Evolutionary conservation across 2,329 filamentous ascomycete genomes (phyloP), one percentile per base, ranked within the genome.

Genomic region (Sporothrix variecibatus): DNA sequence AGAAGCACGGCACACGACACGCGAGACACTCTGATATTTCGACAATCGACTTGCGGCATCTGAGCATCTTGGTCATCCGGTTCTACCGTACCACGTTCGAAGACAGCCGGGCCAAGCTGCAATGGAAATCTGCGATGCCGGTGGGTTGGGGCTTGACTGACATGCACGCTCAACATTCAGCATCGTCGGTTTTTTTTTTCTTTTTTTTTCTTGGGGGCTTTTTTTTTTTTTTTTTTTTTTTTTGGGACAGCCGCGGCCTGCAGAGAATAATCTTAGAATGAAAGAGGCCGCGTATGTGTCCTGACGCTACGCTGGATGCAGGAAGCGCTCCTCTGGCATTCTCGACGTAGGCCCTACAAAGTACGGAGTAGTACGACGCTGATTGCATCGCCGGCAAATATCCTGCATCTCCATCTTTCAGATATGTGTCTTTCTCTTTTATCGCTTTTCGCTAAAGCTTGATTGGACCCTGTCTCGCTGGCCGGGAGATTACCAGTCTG

Each of bases 391-490:
- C 43, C 15, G 43, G 12, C 40, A 49, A 20, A 49, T 49, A 20
- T 49, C 43, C 43, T 20, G 43, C 43, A 20, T 17, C 43, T 49
- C 15, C 43, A 20, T 43, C 15, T 15, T 20, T 2, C 1, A 49
- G 4, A 6, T 49, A 49, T 17, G 1, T 49, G 43, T 20, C 4
- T 49, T 3, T 49, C 15, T 46, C 7, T 23, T 17, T 43, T 26
- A 15, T 58, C n/a, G 31, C 17, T 12, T 28, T 28, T 71, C 68
- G 68, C 68, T 58, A 46, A 58, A 31, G 7, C 34, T 62, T 31
- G 23, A 60, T 62, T 62, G 34, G 12, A 49, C 49, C n/a, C 7
- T 62, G 69, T 71, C 53, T 49, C 23, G 69, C 69, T 71, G 51
- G 34, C 69, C 34, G 34, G 53, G 53, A 23, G 38, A 71, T 71